phyloP scores from a whole-genome alignment of 2,329 filamentous ascomycete genomes.

The Pseudogymnoascus verrucosus region DNA sequence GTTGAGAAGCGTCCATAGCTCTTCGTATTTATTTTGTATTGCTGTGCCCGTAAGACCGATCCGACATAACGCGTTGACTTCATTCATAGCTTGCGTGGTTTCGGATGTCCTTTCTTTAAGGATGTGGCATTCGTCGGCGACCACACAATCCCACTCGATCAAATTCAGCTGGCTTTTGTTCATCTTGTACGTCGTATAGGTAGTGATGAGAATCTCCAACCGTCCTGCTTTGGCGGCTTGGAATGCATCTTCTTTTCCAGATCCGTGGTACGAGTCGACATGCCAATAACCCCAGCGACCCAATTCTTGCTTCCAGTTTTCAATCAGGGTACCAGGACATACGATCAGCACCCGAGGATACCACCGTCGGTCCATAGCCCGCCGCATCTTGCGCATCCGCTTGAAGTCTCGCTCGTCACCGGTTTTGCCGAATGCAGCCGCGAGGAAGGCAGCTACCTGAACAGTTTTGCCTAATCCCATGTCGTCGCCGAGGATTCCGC shows the following conservation, averaged over 20 bases:
- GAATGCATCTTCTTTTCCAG: constrained; percentile 53
- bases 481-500: constrained; percentile 82
- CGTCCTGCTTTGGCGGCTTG: constrained; percentile 66
- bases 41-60: constrained; percentile 92
- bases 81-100: constrained; percentile 78
- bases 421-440: constrained; percentile 88
- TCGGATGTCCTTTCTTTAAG: constrained; percentile 75
- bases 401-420: constrained; percentile 80
- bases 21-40: constrained; percentile 96
- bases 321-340: constrained; percentile 79
- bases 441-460: constrained; percentile 87
- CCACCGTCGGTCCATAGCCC: constrained; percentile 50
- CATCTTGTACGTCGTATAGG: constrained; percentile 83
- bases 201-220: constrained; percentile 87
- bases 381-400: constrained; percentile 77
- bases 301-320: constrained; percentile 86
- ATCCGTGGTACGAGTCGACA: constrained; percentile 71
- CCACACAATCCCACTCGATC: constrained; percentile 84
- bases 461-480: constrained; percentile 98
- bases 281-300: constrained; percentile 95
- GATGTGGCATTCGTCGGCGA: constrained; percentile 88
- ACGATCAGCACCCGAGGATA: constrained; percentile 80
- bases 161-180: constrained; percentile 67
- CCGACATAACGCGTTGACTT: constrained; percentile 83
- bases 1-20: constrained; percentile 91